Conservation (phyloP, 768 basidiomycete genomes). For the Mycena alexandri region DNA sequence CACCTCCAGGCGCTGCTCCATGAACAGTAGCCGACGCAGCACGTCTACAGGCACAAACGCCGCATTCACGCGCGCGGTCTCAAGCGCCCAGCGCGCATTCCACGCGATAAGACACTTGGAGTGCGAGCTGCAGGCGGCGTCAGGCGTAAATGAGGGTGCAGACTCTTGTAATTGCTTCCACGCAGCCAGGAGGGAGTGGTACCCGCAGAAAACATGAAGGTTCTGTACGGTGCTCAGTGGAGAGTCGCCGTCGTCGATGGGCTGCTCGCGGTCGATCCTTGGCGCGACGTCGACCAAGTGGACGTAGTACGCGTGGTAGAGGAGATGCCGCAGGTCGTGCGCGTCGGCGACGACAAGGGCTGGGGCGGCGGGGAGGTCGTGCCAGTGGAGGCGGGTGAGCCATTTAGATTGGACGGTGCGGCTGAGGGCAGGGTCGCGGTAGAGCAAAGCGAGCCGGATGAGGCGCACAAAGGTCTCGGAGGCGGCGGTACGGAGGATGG, state of each 20-base stretch:
- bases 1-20: conserved; percentile 47
- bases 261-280: conserved; percentile 36
- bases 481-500: conserved; percentile 44
- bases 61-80: conserved; percentile 39
- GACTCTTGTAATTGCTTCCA: conserved; percentile 49
- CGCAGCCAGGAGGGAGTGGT: conserved; percentile 49
- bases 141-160: conserved; percentile 47
- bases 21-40: conserved; percentile 48
- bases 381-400: conserved; percentile 49
- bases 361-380: conserved; percentile 44
- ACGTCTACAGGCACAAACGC: conserved; percentile 49
- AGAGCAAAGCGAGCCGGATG: conserved; percentile 50
- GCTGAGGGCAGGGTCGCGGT: conserved; percentile 43
- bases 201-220: conserved; percentile 50
- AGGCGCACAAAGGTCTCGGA: conserved; percentile 49
- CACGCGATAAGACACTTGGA: conserved; percentile 53
- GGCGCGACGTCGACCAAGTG: conserved; percentile 45
- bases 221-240: conserved; percentile 46
- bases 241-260: conserved; percentile 35
- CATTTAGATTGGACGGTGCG: conserved; percentile 47
- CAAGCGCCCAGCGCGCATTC: conserved; percentile 50
- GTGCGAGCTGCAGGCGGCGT: conserved; percentile 50
- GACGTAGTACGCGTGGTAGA: conserved; percentile 52
- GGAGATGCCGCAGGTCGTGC: conserved; percentile 43
- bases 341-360: conserved; percentile 49